Conservation (phyloP, 2,329 filamentous ascomycete species). For the Pyrenophora seminiperda region DNA sequence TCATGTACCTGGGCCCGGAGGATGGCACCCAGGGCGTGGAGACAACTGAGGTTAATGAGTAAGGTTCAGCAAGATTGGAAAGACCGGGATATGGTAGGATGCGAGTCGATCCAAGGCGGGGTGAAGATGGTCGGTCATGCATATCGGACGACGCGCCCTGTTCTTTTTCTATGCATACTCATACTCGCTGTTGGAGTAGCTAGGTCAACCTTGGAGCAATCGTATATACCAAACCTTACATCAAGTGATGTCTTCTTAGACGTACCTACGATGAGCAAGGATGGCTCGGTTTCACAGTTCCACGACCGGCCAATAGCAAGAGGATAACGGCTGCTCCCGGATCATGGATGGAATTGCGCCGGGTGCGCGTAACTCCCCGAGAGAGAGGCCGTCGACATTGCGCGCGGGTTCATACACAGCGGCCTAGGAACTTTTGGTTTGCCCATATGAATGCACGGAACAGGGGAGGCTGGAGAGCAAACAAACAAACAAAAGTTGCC, state of each 20-base stretch:
- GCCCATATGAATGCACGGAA: neutral
- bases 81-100: no score
- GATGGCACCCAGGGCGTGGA: constrained; percentile 12
- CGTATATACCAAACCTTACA: neutral
- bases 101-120: no score
- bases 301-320: neutral
- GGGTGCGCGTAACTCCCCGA: constrained; percentile 14
- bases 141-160: no score
- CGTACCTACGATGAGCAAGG: constrained; percentile 4
- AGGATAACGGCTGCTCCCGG: constrained; percentile 18
- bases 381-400: neutral
- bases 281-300: neutral
- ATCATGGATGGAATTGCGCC: constrained; percentile 4
- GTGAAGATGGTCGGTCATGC: no score
- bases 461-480: neutral
- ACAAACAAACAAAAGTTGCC: neutral
- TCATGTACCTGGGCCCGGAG: constrained; percentile 19
- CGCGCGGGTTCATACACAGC: neutral
- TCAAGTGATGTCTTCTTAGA: neutral
- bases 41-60: no score
- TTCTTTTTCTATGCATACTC: no score
- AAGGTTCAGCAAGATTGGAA: no score
- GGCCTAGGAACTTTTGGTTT: no score
- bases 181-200: neutral
- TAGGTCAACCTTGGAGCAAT: neutral